Evolutionary conservation across 306 rosid genomes (phyloP).

Genomic region (Inga oerstediana): DNA sequence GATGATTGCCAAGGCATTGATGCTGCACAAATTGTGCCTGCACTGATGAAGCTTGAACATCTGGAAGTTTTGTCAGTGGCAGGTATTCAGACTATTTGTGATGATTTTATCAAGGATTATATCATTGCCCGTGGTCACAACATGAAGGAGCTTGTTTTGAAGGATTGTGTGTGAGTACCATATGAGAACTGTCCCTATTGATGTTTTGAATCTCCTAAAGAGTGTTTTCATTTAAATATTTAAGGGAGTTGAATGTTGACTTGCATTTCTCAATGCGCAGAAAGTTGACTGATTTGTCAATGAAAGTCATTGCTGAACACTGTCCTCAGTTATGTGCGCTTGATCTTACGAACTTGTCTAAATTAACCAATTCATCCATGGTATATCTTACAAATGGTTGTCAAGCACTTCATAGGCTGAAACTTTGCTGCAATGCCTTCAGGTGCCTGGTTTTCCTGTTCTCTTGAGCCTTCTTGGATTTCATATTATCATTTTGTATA

Average conservation of each 20-base stretch:
- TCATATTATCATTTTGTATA: neutral
- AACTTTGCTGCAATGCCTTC: constrained; percentile 70
- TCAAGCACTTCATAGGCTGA: constrained; percentile 58
- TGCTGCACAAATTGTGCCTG: constrained; percentile 56
- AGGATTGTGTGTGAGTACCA: constrained; percentile 69
- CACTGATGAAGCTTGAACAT: constrained; percentile 61
- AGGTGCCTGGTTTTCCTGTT: constrained; percentile 55
- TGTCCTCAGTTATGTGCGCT: constrained; percentile 61
- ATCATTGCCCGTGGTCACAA: constrained; percentile 57
- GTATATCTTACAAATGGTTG: constrained; percentile 88
- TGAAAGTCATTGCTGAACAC: constrained; percentile 68
- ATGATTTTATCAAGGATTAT: constrained; percentile 61
- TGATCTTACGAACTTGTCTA: constrained; percentile 61
- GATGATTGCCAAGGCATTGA: constrained; percentile 73
- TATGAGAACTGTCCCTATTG: constrained; percentile 1
- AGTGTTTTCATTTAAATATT: constrained; percentile 7
- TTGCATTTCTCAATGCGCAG: constrained; percentile 53
- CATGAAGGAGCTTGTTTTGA: constrained; percentile 77
- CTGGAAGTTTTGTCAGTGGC: constrained; percentile 79
- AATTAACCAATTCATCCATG: constrained; percentile 66
- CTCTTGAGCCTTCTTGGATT: neutral
- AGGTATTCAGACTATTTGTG: constrained; percentile 63
- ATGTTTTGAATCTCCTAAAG: constrained; percentile 26
- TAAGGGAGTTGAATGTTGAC: constrained; percentile 27
- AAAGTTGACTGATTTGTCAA: constrained; percentile 73